Percentiles rank a stretch among this genome's conserved stretches.
phyloP scores from a whole-genome alignment of 148 eudicot genomes.

The Salicornia ramosissima region DNA sequence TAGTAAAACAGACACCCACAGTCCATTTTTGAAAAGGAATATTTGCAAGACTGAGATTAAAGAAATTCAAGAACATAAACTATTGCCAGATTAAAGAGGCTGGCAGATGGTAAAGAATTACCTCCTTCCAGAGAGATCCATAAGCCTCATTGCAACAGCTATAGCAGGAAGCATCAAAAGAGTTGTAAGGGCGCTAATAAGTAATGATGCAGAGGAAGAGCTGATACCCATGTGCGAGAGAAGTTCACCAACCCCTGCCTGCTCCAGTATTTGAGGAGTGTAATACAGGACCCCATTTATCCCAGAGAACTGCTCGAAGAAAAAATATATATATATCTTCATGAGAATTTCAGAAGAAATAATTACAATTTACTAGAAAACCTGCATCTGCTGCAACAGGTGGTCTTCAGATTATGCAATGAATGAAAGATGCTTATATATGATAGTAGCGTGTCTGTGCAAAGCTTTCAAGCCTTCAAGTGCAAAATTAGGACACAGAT shows the following conservation, averaged over 20 bases:
- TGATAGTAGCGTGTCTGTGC: too few species aligned
- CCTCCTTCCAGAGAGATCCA: constrained; percentile 61
- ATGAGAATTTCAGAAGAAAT: constrained; percentile 8
- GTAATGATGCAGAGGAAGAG: constrained; percentile 45
- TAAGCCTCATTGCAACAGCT: constrained; percentile 61
- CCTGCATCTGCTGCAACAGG: not conserved
- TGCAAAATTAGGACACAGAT: too few species aligned
- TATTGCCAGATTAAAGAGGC: not conserved
- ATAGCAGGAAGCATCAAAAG: constrained; percentile 60
- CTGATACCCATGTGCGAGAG: constrained; percentile 46
- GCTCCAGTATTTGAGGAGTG: constrained; percentile 56
- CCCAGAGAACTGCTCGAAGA: constrained; percentile 46
- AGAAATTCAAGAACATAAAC: not conserved
- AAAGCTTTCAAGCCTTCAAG: too few species aligned
- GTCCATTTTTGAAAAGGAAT: not conserved
- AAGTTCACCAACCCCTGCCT: constrained; percentile 55
- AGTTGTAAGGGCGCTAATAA: constrained; percentile 42
- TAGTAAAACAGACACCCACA: not conserved
- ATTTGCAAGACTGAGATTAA: not conserved
- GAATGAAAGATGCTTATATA: too few species aligned
- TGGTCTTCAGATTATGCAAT: not conserved
- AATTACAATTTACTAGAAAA: not conserved
- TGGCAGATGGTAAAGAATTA: constrained; percentile 15
- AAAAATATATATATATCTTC: not conserved
- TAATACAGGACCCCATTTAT: constrained; percentile 54